Evolutionary conservation across 2,329 filamentous ascomycete species (phyloP).

Genomic region (Domatiomyces globalis): DNA sequence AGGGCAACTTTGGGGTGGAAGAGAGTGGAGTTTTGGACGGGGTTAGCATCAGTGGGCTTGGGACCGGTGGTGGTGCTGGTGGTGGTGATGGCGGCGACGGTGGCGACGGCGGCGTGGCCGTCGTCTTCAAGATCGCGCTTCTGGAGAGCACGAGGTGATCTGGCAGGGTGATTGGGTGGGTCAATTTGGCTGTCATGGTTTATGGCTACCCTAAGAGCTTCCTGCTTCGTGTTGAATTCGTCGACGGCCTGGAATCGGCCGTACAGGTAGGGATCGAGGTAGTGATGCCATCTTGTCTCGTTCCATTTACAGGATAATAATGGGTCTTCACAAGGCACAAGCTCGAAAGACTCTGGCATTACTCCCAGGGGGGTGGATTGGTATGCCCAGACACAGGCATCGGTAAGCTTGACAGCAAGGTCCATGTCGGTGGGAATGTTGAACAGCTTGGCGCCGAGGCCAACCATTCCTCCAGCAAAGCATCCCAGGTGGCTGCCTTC

Average conservation of each 20-base stretch:
- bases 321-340: constrained; percentile 36
- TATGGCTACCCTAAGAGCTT: neutral
- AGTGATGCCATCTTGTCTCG: constrained; percentile 36
- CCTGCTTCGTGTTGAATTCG: constrained; percentile 14
- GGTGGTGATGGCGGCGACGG: neutral
- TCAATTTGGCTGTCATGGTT: neutral
- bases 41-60: no score
- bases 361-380: constrained; percentile 41
- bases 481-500: constrained; percentile 46
- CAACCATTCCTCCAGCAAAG: constrained; percentile 50
- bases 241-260: constrained; percentile 14
- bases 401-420: constrained; percentile 43
- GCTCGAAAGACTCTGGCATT: constrained; percentile 46
- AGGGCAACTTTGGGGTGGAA: constrained; percentile 18
- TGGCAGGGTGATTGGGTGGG: neutral
- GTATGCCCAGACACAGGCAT: constrained; percentile 52
- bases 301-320: constrained; percentile 38
- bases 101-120: neutral
- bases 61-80: neutral
- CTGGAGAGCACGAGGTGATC: neutral
- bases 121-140: neutral
- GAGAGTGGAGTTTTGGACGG: neutral
- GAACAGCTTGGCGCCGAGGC: constrained; percentile 44
- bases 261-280: constrained; percentile 24
- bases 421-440: constrained; percentile 39